Percentiles rank a stretch among this genome's conserved stretches.
phyloP scores from a whole-genome alignment of 2,329 filamentous ascomycete genomes.

The Beauveria caledonica region DNA sequence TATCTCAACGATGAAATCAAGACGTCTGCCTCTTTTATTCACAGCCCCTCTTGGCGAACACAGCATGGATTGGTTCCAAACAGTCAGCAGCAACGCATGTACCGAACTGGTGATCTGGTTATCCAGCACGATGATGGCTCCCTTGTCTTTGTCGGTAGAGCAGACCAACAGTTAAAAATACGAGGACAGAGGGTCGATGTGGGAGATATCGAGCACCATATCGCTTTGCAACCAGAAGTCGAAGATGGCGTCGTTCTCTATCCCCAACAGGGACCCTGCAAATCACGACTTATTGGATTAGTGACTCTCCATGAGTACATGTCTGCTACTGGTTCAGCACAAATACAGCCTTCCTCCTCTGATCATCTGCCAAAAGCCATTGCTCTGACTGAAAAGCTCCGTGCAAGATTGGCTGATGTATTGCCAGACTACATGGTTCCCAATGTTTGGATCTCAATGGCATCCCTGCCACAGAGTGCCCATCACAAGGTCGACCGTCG shows the following conservation, averaged over 20 bases:
- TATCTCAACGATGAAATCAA: constrained; percentile 34
- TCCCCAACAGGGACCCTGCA: not conserved
- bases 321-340: not conserved
- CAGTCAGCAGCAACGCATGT: constrained; percentile 6
- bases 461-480: not conserved
- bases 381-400: not conserved
- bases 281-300: not conserved
- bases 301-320: not conserved
- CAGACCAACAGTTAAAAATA: not conserved
- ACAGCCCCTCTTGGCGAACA: constrained; percentile 16
- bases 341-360: not conserved
- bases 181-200: not conserved
- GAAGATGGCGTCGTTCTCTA: not conserved
- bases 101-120: constrained; percentile 6
- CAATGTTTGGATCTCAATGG: not conserved
- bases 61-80: not conserved
- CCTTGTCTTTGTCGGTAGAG: not conserved
- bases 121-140: not conserved
- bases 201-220: not conserved
- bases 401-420: not conserved
- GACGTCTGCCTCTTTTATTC: constrained; percentile 25
- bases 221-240: not conserved
- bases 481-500: not conserved
- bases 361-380: not conserved
- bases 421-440: not conserved